phyloP scores from a whole-genome alignment of 2,329 filamentous ascomycete species.

The Penicillium thymicola region DNA sequence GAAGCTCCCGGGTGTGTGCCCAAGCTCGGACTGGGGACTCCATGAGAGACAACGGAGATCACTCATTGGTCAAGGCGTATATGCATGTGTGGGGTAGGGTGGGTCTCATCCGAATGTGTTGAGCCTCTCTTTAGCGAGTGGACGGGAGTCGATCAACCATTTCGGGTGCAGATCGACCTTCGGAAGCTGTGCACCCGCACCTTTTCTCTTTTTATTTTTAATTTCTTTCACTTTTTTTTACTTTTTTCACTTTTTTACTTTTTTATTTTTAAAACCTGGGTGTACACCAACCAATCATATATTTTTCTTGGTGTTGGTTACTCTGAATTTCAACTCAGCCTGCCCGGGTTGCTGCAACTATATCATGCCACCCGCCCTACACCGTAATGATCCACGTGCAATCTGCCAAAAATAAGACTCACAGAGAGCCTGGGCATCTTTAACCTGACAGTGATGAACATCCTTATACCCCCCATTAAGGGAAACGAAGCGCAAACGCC shows the following conservation, averaged over 20 bases:
- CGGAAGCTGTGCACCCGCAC: background rate
- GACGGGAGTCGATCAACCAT: background rate
- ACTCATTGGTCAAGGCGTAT: background rate
- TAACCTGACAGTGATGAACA: background rate
- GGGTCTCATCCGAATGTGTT: background rate
- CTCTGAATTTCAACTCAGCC: background rate
- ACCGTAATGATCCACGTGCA: conserved; percentile 1
- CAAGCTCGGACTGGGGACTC: background rate
- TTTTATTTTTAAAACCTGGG: background rate
- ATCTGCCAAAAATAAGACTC: conserved; percentile 6
- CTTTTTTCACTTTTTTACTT: too few relatives aligned
- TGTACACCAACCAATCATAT: background rate
- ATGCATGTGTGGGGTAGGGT: background rate
- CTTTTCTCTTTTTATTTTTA: too few relatives aligned
- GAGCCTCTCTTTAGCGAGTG: conserved; percentile 2
- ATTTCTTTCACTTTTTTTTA: too few relatives aligned
- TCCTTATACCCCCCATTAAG: background rate
- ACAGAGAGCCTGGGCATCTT: background rate
- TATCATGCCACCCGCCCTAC: background rate
- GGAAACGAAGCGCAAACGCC: background rate
- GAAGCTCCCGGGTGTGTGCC: background rate
- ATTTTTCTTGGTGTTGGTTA: background rate
- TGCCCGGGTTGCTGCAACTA: background rate
- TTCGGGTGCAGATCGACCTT: background rate
- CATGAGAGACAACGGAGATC: background rate